Conservation (phyloP, 2,329 filamentous ascomycete species). For the Fusarium sp. region DNA sequence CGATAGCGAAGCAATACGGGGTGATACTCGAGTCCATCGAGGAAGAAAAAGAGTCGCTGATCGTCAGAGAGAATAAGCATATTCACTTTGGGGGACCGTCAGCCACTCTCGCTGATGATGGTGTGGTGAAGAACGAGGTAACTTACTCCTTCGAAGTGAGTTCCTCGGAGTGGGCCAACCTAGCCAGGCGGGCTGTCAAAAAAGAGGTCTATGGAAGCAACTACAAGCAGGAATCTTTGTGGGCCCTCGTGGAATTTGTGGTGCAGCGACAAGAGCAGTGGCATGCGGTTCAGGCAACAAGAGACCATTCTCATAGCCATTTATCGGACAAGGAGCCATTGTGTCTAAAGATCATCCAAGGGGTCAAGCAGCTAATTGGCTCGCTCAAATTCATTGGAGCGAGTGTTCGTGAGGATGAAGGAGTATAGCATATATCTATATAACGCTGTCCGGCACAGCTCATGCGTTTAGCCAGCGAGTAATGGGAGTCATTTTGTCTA, state of each 20-base stretch:
- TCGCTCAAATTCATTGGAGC: not conserved
- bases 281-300: not conserved
- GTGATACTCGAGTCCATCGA: not conserved
- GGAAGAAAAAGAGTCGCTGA: not conserved
- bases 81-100: not conserved
- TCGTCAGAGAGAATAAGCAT: not conserved
- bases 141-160: not conserved
- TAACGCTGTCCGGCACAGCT: not conserved
- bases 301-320: not conserved
- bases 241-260: not conserved
- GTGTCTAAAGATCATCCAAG: slow-evolving; percentile 10
- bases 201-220: not conserved
- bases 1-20: not conserved
- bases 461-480: not conserved
- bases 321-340: not conserved
- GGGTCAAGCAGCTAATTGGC: not conserved
- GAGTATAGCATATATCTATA: too few relatives aligned
- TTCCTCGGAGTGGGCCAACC: not conserved
- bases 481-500: not conserved
- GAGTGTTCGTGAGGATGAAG: not conserved
- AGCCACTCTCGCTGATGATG: fast-evolving
- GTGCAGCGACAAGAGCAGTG: not conserved
- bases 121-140: fast-evolving
- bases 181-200: not conserved
- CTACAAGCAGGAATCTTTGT: not conserved